These are phyloP conservation scores for Colletotrichum graminicola DNA, from an alignment of 2,329 filamentous ascomycete genomes.

Conservation along the genomic window DNA sequence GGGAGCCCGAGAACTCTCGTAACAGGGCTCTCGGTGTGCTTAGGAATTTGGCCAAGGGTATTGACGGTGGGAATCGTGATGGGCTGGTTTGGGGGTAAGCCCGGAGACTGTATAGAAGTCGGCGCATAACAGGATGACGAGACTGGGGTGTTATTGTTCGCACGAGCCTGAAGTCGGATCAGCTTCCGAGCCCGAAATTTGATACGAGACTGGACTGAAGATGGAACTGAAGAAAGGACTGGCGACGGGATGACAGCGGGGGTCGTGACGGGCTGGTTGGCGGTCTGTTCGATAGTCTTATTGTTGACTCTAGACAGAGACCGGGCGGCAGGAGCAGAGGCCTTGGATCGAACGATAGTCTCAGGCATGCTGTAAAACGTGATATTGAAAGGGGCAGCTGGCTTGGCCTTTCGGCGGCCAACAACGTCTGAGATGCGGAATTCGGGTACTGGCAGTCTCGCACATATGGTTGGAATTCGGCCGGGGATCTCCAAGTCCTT, in stretches of 20 bases:
- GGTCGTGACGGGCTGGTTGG: not conserved
- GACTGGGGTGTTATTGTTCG: not conserved
- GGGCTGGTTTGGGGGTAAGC: not conserved
- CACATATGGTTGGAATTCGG: not conserved
- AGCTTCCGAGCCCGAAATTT: not conserved
- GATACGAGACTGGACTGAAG: not conserved
- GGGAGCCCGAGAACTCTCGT: too few species aligned
- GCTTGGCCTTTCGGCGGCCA: not conserved
- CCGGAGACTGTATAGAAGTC: not conserved
- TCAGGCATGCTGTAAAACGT: not conserved
- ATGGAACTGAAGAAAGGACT: not conserved
- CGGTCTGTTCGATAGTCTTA: not conserved
- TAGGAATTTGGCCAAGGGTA: not conserved
- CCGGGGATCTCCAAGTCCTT: not conserved
- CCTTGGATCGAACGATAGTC: not conserved
- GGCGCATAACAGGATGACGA: not conserved
- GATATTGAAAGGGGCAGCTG: not conserved
- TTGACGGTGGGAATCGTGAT: not conserved
- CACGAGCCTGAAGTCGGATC: too few species aligned
- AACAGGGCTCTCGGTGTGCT: not conserved
- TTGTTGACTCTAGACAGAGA: not conserved
- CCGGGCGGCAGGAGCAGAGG: too few species aligned
- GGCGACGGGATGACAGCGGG: too few species aligned
- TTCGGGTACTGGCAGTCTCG: not conserved
- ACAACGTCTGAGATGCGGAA: not conserved